phyloP scores from a whole-genome alignment of 2,329 filamentous ascomycete genomes.

The Zalaria sp. region DNA sequence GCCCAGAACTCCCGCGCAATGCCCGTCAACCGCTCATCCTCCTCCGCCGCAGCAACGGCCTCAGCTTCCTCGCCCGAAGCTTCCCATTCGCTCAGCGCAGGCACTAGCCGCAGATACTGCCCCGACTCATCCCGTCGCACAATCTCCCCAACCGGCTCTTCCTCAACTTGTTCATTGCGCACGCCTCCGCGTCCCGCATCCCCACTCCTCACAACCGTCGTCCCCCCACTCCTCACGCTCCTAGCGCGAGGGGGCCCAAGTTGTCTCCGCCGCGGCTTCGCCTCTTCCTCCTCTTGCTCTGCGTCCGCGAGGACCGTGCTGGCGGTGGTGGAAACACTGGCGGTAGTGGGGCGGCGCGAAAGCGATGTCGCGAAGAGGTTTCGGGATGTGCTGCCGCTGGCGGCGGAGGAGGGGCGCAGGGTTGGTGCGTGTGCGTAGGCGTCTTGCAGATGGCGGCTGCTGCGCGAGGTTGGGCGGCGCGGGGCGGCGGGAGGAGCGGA shows the following conservation, averaged over 20 bases:
- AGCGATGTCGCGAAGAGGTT: conserved; percentile 4
- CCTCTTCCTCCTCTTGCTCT: conserved; percentile 1
- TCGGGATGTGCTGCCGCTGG: not conserved
- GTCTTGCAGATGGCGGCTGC: conserved; percentile 1
- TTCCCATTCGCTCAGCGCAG: not conserved
- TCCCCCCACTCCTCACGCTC: not conserved
- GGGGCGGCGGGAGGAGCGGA: not conserved
- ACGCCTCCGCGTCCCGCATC: conserved; percentile 1
- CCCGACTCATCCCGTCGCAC: conserved; percentile 3
- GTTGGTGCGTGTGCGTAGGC: conserved; percentile 1
- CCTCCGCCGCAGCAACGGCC: not conserved
- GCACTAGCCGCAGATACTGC: conserved; percentile 1
- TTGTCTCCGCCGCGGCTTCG: not conserved
- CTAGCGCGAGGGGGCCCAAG: conserved; percentile 1
- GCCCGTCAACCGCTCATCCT: conserved; percentile 2
- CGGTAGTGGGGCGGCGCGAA: conserved; percentile 1
- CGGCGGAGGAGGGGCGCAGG: conserved; percentile 2
- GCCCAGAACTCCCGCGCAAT: conserved; percentile 4
- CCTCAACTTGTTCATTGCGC: not conserved
- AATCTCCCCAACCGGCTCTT: conserved; percentile 1
- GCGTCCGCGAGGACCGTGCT: conserved; percentile 2
- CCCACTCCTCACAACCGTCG: not conserved
- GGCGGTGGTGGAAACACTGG: not conserved
- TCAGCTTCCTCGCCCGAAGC: not conserved
- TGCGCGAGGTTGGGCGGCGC: conserved; percentile 1